Percentiles rank a stretch among this genome's conserved stretches.
phyloP scores from a whole-genome alignment of 2,329 filamentous ascomycete species.

The Capronia coronata region DNA sequence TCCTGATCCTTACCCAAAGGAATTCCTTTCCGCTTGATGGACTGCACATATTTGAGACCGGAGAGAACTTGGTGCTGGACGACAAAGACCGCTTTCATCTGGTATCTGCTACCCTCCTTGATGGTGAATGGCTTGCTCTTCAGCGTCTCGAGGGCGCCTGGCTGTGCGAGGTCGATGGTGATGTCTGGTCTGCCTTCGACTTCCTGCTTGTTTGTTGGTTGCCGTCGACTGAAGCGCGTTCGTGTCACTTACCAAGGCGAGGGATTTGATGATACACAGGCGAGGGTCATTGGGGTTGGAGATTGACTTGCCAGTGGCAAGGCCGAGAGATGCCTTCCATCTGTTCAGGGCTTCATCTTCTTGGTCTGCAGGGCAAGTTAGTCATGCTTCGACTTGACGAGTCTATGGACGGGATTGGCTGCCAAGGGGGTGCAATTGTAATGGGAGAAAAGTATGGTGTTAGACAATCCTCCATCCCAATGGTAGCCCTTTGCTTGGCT shows the following conservation, averaged over 20 bases:
- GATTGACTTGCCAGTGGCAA: slow-evolving; percentile 63
- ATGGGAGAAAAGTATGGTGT: neutral
- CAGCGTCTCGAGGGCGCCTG: slow-evolving; percentile 67
- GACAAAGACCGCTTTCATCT: slow-evolving; percentile 89
- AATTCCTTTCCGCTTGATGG: slow-evolving; percentile 83
- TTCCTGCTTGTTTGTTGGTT: slow-evolving; percentile 42
- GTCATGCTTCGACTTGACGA: neutral
- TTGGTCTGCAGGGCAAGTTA: slow-evolving; percentile 43
- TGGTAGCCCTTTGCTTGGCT: neutral
- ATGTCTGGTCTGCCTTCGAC: slow-evolving; percentile 76
- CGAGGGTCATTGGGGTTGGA: slow-evolving; percentile 75
- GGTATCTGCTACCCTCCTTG: slow-evolving; percentile 90
- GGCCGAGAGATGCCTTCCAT: slow-evolving; percentile 94
- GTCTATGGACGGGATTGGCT: neutral
- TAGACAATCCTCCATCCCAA: neutral
- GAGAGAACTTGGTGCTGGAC: slow-evolving; percentile 96
- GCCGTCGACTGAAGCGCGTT: neutral
- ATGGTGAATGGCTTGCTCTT: slow-evolving; percentile 94
- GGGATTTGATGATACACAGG: slow-evolving; percentile 85
- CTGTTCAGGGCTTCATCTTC: slow-evolving; percentile 91
- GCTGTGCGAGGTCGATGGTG: slow-evolving; percentile 73
- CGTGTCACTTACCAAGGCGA: slow-evolving; percentile 55
- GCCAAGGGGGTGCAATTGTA: slow-evolving; percentile 14
- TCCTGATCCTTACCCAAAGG: slow-evolving; percentile 88
- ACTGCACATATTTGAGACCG: slow-evolving; percentile 91